These are phyloP conservation scores for Coemansia sp. DNA, from an alignment of 192 early-diverging fungal genomes.

Conservation along the genomic window DNA sequence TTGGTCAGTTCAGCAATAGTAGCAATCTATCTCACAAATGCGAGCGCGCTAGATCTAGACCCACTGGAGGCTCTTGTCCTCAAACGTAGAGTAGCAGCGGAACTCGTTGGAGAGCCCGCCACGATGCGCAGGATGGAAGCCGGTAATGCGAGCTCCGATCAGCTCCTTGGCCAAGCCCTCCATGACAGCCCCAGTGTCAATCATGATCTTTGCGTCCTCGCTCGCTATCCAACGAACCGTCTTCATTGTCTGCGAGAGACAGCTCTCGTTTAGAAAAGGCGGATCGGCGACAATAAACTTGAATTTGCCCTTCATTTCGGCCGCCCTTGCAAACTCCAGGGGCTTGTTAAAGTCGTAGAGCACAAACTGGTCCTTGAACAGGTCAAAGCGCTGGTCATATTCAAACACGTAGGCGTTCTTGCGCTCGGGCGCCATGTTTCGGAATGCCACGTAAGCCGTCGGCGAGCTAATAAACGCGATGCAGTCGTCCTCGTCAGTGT, in stretches of 20 bases:
- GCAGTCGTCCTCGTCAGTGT: constrained; percentile 39
- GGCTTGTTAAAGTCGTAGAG: constrained; percentile 79
- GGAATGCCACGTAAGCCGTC: constrained; percentile 43
- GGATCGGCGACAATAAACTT: constrained; percentile 80
- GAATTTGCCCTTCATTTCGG: constrained; percentile 56
- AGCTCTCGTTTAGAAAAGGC: constrained; percentile 79
- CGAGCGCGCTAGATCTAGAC: neutral
- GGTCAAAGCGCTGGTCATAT: constrained; percentile 71
- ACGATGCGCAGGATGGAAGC: constrained; percentile 66
- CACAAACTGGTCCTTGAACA: constrained; percentile 70
- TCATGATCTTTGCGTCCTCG: constrained; percentile 31
- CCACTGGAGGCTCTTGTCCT: constrained; percentile 46
- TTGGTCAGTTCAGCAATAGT: neutral
- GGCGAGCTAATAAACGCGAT: constrained; percentile 56
- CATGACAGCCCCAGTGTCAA: constrained; percentile 62
- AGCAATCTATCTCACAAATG: neutral
- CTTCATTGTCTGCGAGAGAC: constrained; percentile 67
- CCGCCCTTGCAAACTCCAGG: constrained; percentile 48
- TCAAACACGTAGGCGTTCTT: constrained; percentile 67
- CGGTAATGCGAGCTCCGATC: constrained; percentile 60
- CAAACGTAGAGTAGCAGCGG: constrained; percentile 65
- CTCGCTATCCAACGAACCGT: constrained; percentile 61
- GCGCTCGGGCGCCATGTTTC: constrained; percentile 29
- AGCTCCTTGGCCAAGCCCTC: constrained; percentile 51
- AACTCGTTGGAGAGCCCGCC: constrained; percentile 81